Conservation (phyloP, 2,329 filamentous ascomycete species). For the Leptographium wingfieldii region DNA sequence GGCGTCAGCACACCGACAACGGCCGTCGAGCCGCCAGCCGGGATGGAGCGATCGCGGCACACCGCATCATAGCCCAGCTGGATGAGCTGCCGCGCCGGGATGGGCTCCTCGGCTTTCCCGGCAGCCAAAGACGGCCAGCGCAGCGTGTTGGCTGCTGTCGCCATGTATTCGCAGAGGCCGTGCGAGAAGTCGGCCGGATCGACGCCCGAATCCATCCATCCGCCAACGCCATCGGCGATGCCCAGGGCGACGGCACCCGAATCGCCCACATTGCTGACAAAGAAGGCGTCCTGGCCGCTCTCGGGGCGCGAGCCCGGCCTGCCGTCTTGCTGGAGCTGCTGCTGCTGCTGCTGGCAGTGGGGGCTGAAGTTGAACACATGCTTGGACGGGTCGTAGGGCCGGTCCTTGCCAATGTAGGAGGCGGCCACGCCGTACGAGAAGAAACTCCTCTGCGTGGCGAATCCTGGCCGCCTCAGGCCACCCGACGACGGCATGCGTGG, state of each 20-base stretch:
- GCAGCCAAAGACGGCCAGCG: constrained; percentile 12
- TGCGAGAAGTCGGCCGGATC: constrained; percentile 95
- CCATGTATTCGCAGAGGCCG: constrained; percentile 88
- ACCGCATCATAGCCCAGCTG: constrained; percentile 76
- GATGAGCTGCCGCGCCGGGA: constrained; percentile 59
- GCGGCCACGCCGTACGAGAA: constrained; percentile 54
- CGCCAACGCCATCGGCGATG: constrained; percentile 87
- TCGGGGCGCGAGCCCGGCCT: constrained; percentile 46
- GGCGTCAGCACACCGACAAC: constrained; percentile 68
- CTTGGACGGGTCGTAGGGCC: constrained; percentile 51
- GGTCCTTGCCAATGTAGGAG: constrained; percentile 63
- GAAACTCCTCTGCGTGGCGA: background rate
- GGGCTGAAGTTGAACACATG: constrained; percentile 65
- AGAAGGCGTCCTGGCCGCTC: constrained; percentile 93
- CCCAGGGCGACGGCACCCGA: constrained; percentile 67
- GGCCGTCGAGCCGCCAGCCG: constrained; percentile 82
- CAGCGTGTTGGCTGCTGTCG: constrained; percentile 48
- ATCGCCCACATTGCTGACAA: constrained; percentile 68
- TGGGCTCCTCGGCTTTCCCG: constrained; percentile 13
- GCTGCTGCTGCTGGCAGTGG: constrained; percentile 40
- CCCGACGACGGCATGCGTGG: background rate
- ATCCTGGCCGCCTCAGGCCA: background rate
- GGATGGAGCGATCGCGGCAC: constrained; percentile 57
- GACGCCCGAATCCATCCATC: constrained; percentile 85
- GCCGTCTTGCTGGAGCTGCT: constrained; percentile 9